Conservation (phyloP, 1,284 basidiomycete genomes). For the Neonothopanus nambi region DNA sequence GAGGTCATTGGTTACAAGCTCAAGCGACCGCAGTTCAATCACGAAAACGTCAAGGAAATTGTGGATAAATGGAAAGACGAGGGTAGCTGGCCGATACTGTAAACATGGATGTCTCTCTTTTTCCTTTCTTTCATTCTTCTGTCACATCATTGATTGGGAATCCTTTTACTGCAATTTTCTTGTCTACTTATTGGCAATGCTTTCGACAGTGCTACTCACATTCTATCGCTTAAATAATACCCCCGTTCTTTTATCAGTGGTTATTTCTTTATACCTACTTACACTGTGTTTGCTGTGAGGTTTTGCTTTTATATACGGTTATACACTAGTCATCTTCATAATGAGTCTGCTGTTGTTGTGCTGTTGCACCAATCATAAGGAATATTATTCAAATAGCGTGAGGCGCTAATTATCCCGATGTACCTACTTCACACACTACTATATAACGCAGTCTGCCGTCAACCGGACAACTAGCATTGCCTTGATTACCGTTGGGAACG, state of each 20-base stretch:
- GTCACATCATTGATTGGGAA: no score
- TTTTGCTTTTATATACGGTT: no score
- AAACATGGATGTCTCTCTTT: conserved; percentile 1
- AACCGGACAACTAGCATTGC: conserved; percentile 1
- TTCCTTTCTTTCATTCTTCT: conserved; percentile 4
- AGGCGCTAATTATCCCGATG: no score
- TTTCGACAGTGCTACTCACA: conserved; percentile 10
- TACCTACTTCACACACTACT: no score
- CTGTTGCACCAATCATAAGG: no score
- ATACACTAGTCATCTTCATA: no score
- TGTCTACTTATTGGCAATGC: conserved; percentile 4
- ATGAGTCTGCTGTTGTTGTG: no score
- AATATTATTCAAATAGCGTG: no score
- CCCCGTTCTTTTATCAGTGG: conserved; percentile 3
- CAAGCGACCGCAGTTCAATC: conserved; percentile 60
- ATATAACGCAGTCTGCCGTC: no score
- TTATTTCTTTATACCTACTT: conserved; percentile 10
- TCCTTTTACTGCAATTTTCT: background rate
- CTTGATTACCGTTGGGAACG: background rate
- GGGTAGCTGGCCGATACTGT: conserved; percentile 63
- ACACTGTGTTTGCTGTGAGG: background rate
- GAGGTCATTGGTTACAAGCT: conserved; percentile 72
- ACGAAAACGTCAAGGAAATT: conserved; percentile 68
- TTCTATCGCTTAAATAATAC: background rate
- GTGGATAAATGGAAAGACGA: conserved; percentile 80